A percentile compares a stretch with the other conserved stretches of the same genome.
phyloP scores from a whole-genome alignment of 177 flowering plant genomes.

The Tripterygium wilfordii region DNA sequence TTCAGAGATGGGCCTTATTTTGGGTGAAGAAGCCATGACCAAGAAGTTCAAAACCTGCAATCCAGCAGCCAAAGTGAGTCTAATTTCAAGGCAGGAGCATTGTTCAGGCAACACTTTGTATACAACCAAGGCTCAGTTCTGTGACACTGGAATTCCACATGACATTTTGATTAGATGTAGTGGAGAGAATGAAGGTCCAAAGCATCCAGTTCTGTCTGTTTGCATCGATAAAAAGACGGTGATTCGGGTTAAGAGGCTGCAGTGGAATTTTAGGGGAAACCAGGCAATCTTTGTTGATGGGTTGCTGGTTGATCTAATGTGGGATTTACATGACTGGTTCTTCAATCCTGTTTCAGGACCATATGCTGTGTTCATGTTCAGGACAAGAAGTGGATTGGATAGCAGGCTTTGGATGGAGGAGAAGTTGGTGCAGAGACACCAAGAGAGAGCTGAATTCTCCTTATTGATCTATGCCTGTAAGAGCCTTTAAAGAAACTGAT shows the following conservation, averaged over 20 bases:
- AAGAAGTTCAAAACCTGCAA: slow-evolving; percentile 30
- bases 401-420: slow-evolving; percentile 77
- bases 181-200: slow-evolving; percentile 48
- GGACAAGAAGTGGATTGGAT: slow-evolving; percentile 71
- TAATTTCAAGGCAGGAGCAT: slow-evolving; percentile 64
- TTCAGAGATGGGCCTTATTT: too few relatives aligned
- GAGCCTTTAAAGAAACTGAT: slow-evolving; percentile 20
- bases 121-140: slow-evolving; percentile 67
- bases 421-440: slow-evolving; percentile 40
- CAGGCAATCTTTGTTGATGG: slow-evolving; percentile 75
- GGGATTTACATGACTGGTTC: slow-evolving; percentile 95
- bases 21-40: slow-evolving; percentile 40
- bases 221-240: slow-evolving; percentile 69
- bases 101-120: slow-evolving; percentile 57
- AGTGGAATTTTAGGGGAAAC: slow-evolving; percentile 90
- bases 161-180: slow-evolving; percentile 64
- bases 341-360: too few relatives aligned
- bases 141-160: slow-evolving; percentile 45
- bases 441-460: slow-evolving; percentile 59
- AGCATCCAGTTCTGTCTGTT: slow-evolving; percentile 51
- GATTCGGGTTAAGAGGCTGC: slow-evolving; percentile 63
- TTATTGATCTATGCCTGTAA: slow-evolving; percentile 80
- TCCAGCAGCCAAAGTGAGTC: slow-evolving; percentile 21
- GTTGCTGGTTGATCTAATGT: slow-evolving; percentile 73
- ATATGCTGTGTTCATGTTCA: slow-evolving; percentile 81